These are phyloP conservation scores for Acacia crassicarpa DNA, from an alignment of 306 rosid genomes.

Conservation along the genomic window DNA sequence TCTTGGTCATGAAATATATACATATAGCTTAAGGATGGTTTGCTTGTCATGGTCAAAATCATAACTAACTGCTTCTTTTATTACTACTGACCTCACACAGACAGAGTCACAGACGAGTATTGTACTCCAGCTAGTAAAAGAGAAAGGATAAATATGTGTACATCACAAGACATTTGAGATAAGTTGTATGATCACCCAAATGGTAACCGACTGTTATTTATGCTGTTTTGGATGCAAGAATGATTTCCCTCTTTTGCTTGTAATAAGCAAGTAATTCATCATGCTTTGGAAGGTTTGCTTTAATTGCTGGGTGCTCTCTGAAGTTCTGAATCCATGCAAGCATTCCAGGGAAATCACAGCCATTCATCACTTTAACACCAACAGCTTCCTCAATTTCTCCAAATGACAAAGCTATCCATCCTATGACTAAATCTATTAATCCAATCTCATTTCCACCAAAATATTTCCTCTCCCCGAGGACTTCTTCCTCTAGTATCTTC, in stretches of 20 bases:
- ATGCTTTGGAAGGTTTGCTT: constrained; percentile 31
- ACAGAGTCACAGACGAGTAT: background rate
- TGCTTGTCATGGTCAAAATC: background rate
- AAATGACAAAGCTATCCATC: constrained; percentile 29
- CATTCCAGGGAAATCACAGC: constrained; percentile 31
- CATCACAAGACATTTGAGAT: background rate
- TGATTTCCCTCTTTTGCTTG: constrained; percentile 16
- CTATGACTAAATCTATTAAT: constrained; percentile 28
- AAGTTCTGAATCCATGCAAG: constrained; percentile 39
- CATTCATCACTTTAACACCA: constrained; percentile 29
- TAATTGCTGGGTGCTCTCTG: constrained; percentile 32
- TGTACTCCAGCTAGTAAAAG: background rate
- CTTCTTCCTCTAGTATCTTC: constrained; percentile 34
- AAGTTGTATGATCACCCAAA: background rate
- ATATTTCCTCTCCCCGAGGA: constrained; percentile 34
- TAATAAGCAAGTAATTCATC: constrained; percentile 3
- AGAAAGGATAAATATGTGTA: background rate
- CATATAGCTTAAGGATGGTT: no score
- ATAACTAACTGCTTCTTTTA: background rate
- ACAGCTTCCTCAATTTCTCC: constrained; percentile 28
- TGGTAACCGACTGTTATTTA: background rate
- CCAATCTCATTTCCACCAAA: constrained; percentile 37
- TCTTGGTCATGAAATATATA: no score
- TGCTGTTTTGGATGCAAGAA: background rate
- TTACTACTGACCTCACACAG: background rate